These are phyloP conservation scores for Candida stauntonica DNA, from an alignment of 805 yeast genomes.

Conservation along the genomic window DNA sequence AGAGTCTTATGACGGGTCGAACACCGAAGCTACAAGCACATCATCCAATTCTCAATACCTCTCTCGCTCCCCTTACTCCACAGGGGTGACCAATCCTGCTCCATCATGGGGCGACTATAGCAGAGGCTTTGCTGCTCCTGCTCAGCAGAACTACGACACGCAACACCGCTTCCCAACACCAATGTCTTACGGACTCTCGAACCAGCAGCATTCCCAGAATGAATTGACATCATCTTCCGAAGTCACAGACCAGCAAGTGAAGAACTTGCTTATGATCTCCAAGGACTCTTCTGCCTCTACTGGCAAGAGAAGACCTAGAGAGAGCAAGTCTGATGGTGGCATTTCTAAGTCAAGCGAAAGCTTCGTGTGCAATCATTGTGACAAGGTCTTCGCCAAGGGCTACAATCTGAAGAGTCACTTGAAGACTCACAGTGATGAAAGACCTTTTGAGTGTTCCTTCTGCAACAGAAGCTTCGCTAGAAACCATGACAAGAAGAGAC, in stretches of 20 bases:
- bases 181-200: neutral
- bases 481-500: slow-evolving; percentile 72
- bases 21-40: neutral
- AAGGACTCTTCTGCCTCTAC: slow-evolving; percentile 9
- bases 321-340: neutral
- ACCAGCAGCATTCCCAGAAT: neutral
- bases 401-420: slow-evolving; percentile 77
- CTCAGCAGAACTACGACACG: neutral
- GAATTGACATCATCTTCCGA: neutral
- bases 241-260: slow-evolving; percentile 9
- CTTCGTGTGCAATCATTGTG: slow-evolving; percentile 61
- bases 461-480: slow-evolving; percentile 72
- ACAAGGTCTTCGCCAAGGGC: slow-evolving; percentile 70
- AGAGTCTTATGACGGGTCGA: slow-evolving; percentile 2
- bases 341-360: slow-evolving; percentile 1
- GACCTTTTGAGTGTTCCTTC: slow-evolving; percentile 61
- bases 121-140: neutral
- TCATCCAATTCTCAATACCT: neutral
- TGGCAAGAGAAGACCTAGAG: slow-evolving; percentile 11
- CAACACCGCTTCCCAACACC: neutral
- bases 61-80: slow-evolving; percentile 1
- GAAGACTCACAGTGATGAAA: slow-evolving; percentile 71
- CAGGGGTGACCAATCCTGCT: too few species aligned
- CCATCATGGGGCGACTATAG: neutral
- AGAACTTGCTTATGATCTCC: slow-evolving; percentile 8